phyloP scores from a whole-genome alignment of 202 grass and related monocot species.

The Carex arenaria region DNA sequence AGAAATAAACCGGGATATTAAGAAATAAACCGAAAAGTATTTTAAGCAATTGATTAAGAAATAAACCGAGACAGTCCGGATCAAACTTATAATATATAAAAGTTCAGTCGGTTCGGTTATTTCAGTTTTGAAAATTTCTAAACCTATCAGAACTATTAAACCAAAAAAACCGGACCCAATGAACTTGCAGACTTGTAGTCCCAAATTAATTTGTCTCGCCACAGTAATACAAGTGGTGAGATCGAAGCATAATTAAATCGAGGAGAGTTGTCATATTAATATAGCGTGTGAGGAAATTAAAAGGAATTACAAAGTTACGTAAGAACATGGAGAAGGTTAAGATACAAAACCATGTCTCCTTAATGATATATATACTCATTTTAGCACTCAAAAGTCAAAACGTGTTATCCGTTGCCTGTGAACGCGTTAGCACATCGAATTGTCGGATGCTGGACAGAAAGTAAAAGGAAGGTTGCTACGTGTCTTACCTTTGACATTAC shows the following conservation, averaged over 20 bases:
- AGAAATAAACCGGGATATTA: too few species aligned
- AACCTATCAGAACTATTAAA: too few species aligned
- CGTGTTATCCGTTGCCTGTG: not conserved
- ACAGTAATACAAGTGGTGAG: not conserved
- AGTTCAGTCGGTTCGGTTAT: too few species aligned
- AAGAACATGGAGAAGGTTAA: not conserved
- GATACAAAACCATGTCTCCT: not conserved
- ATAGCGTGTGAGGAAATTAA: not conserved
- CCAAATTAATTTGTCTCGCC: not conserved
- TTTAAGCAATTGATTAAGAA: too few species aligned
- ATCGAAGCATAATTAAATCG: not conserved
- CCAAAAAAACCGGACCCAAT: too few species aligned
- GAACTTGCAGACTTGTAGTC: not conserved
- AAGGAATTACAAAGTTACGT: not conserved
- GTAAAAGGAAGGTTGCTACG: not conserved
- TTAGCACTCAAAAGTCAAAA: not conserved
- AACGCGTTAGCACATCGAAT: not conserved
- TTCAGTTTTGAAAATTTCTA: too few species aligned
- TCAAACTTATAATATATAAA: too few species aligned
- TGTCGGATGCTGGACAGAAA: not conserved
- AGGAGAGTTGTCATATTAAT: too few species aligned
- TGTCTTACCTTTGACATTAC: not conserved
- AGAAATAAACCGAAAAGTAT: too few species aligned
- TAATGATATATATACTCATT: not conserved
- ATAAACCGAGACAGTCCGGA: too few species aligned